phyloP scores from a whole-genome alignment of 2,329 filamentous ascomycete species.

The Stylonectria norvegica region DNA sequence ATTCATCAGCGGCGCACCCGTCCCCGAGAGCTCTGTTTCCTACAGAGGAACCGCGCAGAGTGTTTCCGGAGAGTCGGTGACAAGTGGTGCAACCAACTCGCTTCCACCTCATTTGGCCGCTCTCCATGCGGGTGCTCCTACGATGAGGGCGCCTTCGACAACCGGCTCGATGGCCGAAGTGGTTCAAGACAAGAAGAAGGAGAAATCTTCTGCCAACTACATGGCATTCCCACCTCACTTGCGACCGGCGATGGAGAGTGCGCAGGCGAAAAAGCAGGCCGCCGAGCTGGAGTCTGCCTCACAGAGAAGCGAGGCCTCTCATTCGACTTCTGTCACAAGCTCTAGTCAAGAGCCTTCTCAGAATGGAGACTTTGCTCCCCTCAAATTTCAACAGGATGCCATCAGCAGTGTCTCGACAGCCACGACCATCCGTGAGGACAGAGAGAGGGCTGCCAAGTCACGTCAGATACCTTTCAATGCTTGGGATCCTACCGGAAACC shows the following conservation, averaged over 20 bases:
- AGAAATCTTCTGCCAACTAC: too few species aligned
- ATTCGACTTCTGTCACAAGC: too few species aligned
- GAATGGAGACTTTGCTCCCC: too few species aligned
- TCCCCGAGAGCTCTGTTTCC: too few species aligned
- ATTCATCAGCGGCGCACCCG: not conserved
- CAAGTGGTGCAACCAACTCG: not conserved
- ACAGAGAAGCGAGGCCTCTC: too few species aligned
- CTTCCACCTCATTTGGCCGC: slow-evolving; percentile 9
- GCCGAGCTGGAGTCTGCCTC: too few species aligned
- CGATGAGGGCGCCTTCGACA: not conserved
- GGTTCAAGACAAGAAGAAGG: too few species aligned
- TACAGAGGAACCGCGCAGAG: too few species aligned
- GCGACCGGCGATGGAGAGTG: not conserved
- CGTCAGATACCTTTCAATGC: slow-evolving; percentile 26
- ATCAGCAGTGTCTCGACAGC: slow-evolving; percentile 33
- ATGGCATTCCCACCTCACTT: slow-evolving; percentile 13
- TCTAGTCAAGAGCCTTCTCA: too few species aligned
- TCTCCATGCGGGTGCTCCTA: not conserved
- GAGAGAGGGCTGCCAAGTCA: slow-evolving; percentile 2
- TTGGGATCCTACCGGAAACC: slow-evolving; percentile 29
- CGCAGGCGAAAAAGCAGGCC: too few species aligned
- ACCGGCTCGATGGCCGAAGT: not conserved
- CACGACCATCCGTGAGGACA: slow-evolving; percentile 24
- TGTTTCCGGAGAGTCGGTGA: slow-evolving; percentile 7
- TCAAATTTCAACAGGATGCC: too few species aligned